A percentile compares a stretch with the other conserved stretches of the same genome.
phyloP scores from a whole-genome alignment of 1,284 basidiomycete species.

The Leccinum griseonigrum region DNA sequence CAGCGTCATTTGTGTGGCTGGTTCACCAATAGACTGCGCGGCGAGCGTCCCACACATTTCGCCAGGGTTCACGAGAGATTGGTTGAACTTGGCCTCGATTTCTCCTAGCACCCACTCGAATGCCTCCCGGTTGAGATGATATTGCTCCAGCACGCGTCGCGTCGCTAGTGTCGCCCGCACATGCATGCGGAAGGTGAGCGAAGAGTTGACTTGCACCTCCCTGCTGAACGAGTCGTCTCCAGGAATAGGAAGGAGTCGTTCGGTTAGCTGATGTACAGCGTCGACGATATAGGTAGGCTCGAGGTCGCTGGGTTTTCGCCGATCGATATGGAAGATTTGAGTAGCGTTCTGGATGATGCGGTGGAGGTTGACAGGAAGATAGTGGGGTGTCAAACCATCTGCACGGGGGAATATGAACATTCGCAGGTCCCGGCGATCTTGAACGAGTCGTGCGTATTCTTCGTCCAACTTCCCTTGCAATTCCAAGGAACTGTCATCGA shows the following conservation, averaged over 20 bases:
- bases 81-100: slow-evolving; percentile 93
- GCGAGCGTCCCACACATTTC: slow-evolving; percentile 99
- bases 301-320: slow-evolving; percentile 89
- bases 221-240: slow-evolving; percentile 75
- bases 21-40: slow-evolving; percentile 98
- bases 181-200: slow-evolving; percentile 91
- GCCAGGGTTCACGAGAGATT: slow-evolving; percentile 87
- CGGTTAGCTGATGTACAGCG: slow-evolving; percentile 67
- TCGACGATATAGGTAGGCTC: slow-evolving; percentile 88
- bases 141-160: slow-evolving; percentile 81
- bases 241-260: slow-evolving; percentile 81
- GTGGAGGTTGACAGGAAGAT: slow-evolving; percentile 90
- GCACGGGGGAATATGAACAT: slow-evolving; percentile 82
- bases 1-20: slow-evolving; percentile 98
- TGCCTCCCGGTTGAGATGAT: slow-evolving; percentile 85
- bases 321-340: slow-evolving; percentile 97
- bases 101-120: slow-evolving; percentile 99
- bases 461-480: slow-evolving; percentile 90
- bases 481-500: slow-evolving; percentile 86
- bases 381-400: slow-evolving; percentile 71
- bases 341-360: slow-evolving; percentile 95
- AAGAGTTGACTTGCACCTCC: slow-evolving; percentile 88
- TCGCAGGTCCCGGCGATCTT: slow-evolving; percentile 79
- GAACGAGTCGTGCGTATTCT: slow-evolving; percentile 76
- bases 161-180: slow-evolving; percentile 85